Conservation (phyloP, 768 basidiomycete species). For the Imleria badia region DNA sequence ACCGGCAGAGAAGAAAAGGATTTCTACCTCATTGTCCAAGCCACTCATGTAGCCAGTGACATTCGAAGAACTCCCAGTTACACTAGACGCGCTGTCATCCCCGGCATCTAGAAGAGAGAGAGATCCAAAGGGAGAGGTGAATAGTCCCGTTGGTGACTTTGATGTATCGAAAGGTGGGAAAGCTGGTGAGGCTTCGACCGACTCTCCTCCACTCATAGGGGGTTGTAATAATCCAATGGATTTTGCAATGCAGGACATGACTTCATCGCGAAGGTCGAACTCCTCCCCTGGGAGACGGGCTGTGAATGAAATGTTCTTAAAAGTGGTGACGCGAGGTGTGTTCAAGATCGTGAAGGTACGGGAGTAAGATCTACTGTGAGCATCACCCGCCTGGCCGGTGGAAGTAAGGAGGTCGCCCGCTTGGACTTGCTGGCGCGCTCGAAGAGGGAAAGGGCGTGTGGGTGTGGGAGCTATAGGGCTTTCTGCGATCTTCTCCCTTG, state of each 20-base stretch:
- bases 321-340: conserved; percentile 44
- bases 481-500: conserved; percentile 27
- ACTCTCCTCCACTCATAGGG: conserved; percentile 66
- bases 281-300: conserved; percentile 52
- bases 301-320: conserved; percentile 26
- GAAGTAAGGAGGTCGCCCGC: conserved; percentile 76
- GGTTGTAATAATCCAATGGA: conserved; percentile 94
- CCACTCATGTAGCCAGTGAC: conserved; percentile 66
- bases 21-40: conserved; percentile 95
- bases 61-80: conserved; percentile 57
- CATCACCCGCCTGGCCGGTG: conserved; percentile 47
- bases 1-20: conserved; percentile 88
- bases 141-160: conserved; percentile 37
- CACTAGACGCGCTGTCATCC: conserved; percentile 65
- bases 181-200: conserved; percentile 64
- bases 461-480: conserved; percentile 18
- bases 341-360: conserved; percentile 52
- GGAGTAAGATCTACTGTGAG: conserved; percentile 42
- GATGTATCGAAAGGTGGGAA: conserved; percentile 48
- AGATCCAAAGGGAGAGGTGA: conserved; percentile 70
- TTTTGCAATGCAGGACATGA: conserved; percentile 97
- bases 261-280: conserved; percentile 93
- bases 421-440: conserved; percentile 56
- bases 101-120: conserved; percentile 69
- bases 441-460: conserved; percentile 26